Base-by-base conservation (phyloP, 495 filamentous ascomycete genomes). In the Penicillium bovifimosum region DNA sequence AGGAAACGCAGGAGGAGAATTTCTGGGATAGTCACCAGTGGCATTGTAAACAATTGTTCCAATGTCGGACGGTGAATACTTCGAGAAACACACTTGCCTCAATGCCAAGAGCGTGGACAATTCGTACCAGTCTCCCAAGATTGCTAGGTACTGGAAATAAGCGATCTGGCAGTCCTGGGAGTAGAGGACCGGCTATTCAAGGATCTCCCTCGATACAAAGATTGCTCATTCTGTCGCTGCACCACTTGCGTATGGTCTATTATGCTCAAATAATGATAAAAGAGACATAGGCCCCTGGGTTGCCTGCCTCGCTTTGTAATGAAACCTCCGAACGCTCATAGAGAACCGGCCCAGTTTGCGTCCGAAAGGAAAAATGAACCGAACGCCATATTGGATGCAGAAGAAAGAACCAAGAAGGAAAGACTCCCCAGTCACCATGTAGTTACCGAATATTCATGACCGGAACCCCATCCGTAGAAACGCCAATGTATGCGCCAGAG, bases 11-110 rank as follows among this genome's bases (percentile, higher is more conserved):
- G 20, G 4, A 24, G 4, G 4, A 24, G 20, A 24, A 24, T 24
- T n/a, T n/a, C 85, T 41, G 80, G 84, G 42, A 41, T 47, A 47
- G 60, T 17, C 14, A 31, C 31, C n/a, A 10, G 14, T 16, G 14
- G 11, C 14, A 39, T 17, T 39, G 17, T 6, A 6, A 17, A n/a
- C 3, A 16, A 5, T n/a, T n/a, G n/a, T n/a, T n/a, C n/a, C n/a
- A 5, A 0, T 54, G 41, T 36, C 28, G 7, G 27, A 20, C 9
- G n/a, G n/a, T n/a, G n/a, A n/a, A n/a, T 33, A 11, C 13, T 17
- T 26, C 24, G 17, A 17, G 27, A 17, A 13, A 11, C 10, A 31
- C 4, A 9, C 28, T 32, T 1, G 9, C 6, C 18, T 29, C 31
- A 40, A 49, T 49, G 42, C 16, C 17, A n/a, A n/a, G 18, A 17